These are phyloP conservation scores for Cephalotrichum gorgonifer DNA, from an alignment of 2,329 filamentous ascomycete genomes.

Conservation along the genomic window DNA sequence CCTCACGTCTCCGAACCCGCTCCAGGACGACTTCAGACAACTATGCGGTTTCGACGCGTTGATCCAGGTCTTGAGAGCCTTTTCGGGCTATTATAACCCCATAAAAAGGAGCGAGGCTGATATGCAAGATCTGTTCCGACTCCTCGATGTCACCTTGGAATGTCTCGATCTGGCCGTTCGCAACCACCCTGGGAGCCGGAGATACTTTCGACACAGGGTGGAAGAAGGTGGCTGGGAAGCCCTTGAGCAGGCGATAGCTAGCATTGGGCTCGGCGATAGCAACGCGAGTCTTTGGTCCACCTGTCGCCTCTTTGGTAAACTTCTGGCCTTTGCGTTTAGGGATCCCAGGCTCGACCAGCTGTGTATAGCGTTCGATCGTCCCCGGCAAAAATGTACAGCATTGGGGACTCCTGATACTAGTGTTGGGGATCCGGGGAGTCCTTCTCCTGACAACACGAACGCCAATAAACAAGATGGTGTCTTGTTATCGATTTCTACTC, in stretches of 20 bases:
- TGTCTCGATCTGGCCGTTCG: conserved; percentile 67
- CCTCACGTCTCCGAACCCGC: conserved; percentile 30
- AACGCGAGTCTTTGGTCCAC: conserved; percentile 59
- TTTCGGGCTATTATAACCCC: conserved; percentile 70
- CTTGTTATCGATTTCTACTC: conserved; percentile 4
- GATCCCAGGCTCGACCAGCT: conserved; percentile 64
- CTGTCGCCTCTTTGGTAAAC: conserved; percentile 69
- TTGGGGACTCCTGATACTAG: not conserved
- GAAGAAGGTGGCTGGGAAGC: conserved; percentile 70
- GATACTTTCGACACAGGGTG: conserved; percentile 72
- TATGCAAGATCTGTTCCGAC: conserved; percentile 53
- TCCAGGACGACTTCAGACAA: conserved; percentile 75
- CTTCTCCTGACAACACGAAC: not conserved
- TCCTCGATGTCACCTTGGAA: conserved; percentile 62
- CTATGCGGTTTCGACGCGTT: conserved; percentile 68
- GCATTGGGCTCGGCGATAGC: conserved; percentile 52
- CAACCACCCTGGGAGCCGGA: conserved; percentile 73
- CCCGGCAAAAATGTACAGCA: not conserved
- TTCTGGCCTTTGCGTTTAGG: conserved; percentile 71
- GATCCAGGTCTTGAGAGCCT: conserved; percentile 56
- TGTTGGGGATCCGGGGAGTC: not conserved
- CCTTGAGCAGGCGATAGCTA: conserved; percentile 61
- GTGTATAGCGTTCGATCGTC: conserved; percentile 40
- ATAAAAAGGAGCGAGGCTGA: conserved; percentile 49
- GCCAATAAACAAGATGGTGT: not conserved